Evolutionary conservation across 2,329 filamentous ascomycete genomes (phyloP).

Genomic region (Cylindrodendrum hubeiense): DNA sequence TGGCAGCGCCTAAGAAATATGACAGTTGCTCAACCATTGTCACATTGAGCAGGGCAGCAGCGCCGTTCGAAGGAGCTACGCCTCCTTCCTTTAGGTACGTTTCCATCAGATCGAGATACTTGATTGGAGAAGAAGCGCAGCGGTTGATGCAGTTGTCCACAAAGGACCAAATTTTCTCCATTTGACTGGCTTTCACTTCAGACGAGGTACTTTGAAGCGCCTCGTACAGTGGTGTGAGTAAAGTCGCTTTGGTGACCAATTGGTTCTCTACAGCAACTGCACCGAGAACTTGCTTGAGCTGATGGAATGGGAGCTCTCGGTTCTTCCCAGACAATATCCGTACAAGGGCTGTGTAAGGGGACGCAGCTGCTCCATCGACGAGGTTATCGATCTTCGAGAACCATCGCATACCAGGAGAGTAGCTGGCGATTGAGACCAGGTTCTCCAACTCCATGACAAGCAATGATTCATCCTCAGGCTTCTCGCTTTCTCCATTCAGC

Average conservation of each 20-base stretch:
- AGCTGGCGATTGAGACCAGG: constrained; percentile 82
- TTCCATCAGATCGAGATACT: constrained; percentile 81
- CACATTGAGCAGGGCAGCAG: constrained; percentile 73
- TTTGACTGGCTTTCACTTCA: constrained; percentile 35
- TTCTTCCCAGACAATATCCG: constrained; percentile 55
- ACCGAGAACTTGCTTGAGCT: constrained; percentile 67
- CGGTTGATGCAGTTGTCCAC: constrained; percentile 86
- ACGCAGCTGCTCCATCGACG: constrained; percentile 56
- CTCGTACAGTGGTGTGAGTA: constrained; percentile 62
- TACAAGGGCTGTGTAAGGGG: constrained; percentile 79
- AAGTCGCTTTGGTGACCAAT: constrained; percentile 67
- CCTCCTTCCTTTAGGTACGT: constrained; percentile 52
- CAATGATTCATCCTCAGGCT: constrained; percentile 64
- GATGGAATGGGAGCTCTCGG: constrained; percentile 50
- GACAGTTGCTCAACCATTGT: constrained; percentile 83
- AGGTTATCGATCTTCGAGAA: constrained; percentile 80
- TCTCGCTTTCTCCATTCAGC: constrained; percentile 66
- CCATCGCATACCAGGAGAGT: constrained; percentile 90
- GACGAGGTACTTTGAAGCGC: constrained; percentile 42
- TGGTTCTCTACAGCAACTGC: constrained; percentile 75
- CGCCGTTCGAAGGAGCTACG: constrained; percentile 36
- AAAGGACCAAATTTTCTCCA: constrained; percentile 72
- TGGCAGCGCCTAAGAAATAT: constrained; percentile 69
- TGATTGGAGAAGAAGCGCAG: constrained; percentile 81
- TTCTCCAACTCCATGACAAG: constrained; percentile 83